Evolutionary conservation across 2,329 filamentous ascomycete species (phyloP).

Genomic region (Penicillium vulpinum): DNA sequence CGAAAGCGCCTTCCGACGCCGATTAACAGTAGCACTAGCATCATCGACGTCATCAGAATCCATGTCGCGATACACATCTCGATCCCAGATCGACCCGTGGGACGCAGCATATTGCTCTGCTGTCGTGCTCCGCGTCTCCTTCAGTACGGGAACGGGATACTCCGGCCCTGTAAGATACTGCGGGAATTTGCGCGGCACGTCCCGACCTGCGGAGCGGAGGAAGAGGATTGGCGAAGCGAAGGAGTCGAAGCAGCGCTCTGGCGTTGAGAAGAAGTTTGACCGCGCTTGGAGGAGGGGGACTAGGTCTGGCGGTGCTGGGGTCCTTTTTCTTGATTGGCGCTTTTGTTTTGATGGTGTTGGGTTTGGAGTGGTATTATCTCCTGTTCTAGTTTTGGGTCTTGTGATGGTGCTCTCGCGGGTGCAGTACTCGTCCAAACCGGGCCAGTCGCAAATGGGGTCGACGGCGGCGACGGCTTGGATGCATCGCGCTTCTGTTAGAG

Average conservation of each 20-base stretch:
- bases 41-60: conserved; percentile 5
- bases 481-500: conserved; percentile 41
- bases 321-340: conserved; percentile 10
- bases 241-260: conserved; percentile 44
- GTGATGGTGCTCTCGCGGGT: neutral
- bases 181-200: conserved; percentile 38
- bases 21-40: conserved; percentile 12
- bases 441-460: conserved; percentile 43
- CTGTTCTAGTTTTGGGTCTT: neutral
- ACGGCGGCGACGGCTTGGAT: conserved; percentile 36
- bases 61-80: conserved; percentile 8
- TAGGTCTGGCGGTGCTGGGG: conserved; percentile 32
- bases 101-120: neutral
- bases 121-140: conserved; percentile 5
- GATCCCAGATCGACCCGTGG: conserved; percentile 5
- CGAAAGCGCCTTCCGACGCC: conserved; percentile 39
- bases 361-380: neutral
- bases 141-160: conserved; percentile 36
- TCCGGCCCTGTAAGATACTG: conserved; percentile 35
- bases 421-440: conserved; percentile 44
- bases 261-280: conserved; percentile 36
- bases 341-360: neutral
- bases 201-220: conserved; percentile 43
- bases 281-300: conserved; percentile 39
- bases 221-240: conserved; percentile 48